Conservation (phyloP, 2,329 filamentous ascomycete genomes). For the Venturia carpophila region DNA sequence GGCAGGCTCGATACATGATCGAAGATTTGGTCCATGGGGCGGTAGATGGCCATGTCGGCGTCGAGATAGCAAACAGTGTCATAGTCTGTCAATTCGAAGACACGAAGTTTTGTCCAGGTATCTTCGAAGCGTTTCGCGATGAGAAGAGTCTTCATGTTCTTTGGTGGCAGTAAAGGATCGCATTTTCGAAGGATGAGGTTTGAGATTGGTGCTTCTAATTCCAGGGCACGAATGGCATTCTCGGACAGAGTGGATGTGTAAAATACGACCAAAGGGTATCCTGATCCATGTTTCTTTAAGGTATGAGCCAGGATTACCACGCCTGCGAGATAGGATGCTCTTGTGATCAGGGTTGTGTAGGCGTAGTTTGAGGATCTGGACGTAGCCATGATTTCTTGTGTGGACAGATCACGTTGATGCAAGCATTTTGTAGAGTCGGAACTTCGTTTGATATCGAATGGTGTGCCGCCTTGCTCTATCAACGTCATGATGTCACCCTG, state of each 20-base stretch:
- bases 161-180: conserved; percentile 35
- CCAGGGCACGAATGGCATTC: conserved; percentile 35
- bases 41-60: conserved; percentile 44
- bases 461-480: not conserved
- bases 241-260: conserved; percentile 40
- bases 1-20: conserved; percentile 30
- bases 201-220: conserved; percentile 34
- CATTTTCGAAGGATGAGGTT: conserved; percentile 37
- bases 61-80: conserved; percentile 44
- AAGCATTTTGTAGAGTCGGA: not conserved
- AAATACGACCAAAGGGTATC: conserved; percentile 43
- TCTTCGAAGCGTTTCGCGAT: conserved; percentile 47
- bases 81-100: conserved; percentile 39
- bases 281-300: conserved; percentile 38
- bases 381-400: not conserved
- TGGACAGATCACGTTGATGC: not conserved
- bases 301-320: conserved; percentile 45
- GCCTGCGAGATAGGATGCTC: conserved; percentile 45
- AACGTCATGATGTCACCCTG: not conserved
- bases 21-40: conserved; percentile 41
- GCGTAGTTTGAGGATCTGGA: conserved; percentile 25
- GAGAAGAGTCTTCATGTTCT: conserved; percentile 29
- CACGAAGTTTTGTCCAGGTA: conserved; percentile 49
- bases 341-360: conserved; percentile 46
- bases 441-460: not conserved